Conservation (phyloP, 345 rosid genomes). For the Noccaea caerulescens region DNA sequence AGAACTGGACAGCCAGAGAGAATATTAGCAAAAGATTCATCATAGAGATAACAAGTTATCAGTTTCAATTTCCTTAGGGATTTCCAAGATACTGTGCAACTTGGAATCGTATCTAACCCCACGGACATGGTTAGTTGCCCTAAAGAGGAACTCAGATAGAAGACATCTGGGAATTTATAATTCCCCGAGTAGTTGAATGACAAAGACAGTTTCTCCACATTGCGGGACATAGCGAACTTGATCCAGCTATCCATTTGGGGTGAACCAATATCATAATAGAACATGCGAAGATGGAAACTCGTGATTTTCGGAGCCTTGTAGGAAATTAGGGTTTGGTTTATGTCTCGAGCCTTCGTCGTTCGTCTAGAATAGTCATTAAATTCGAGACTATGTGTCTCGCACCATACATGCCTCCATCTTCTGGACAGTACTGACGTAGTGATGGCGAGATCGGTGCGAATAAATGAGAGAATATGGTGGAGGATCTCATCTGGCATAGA, state of each 20-base stretch:
- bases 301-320: slow-evolving; percentile 14
- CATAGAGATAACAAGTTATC: not conserved
- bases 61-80: not conserved
- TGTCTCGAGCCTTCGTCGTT: not conserved
- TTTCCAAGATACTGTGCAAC: slow-evolving; percentile 12
- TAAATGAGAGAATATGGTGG: not conserved
- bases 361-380: not conserved
- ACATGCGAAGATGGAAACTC: not conserved
- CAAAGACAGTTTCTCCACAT: not conserved
- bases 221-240: not conserved
- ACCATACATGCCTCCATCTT: slow-evolving; percentile 23
- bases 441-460: not conserved
- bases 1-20: slow-evolving; percentile 18
- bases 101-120: not conserved
- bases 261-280: too few relatives aligned
- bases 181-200: too few relatives aligned
- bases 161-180: not conserved
- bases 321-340: slow-evolving; percentile 6
- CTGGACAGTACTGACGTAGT: slow-evolving; percentile 8
- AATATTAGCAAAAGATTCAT: slow-evolving; percentile 12
- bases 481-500: slow-evolving; percentile 16
- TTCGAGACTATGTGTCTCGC: not conserved
- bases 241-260: not conserved
- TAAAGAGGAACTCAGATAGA: slow-evolving; percentile 5
- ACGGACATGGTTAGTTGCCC: not conserved